These are phyloP conservation scores for Jackrogersella minutella DNA, from an alignment of 495 filamentous ascomycete species.

Conservation along the genomic window DNA sequence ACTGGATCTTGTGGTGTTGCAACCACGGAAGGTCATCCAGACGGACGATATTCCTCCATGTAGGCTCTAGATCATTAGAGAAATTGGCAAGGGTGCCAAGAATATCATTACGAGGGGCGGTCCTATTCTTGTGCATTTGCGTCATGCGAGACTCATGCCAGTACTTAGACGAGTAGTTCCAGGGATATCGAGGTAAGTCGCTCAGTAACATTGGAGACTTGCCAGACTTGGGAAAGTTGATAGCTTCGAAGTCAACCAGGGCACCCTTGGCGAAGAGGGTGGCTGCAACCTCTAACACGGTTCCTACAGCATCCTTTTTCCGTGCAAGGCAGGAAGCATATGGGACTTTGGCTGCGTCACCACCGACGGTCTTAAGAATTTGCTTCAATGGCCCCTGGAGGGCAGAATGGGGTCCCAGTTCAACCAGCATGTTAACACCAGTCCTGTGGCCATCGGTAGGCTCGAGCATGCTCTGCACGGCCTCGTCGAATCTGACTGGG, in stretches of 20 bases:
- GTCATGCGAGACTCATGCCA: constrained; percentile 64
- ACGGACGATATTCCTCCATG: constrained; percentile 63
- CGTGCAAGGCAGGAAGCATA: constrained; percentile 55
- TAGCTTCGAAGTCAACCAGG: constrained; percentile 51
- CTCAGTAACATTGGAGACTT: constrained; percentile 49
- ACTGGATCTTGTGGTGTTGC: constrained; percentile 59
- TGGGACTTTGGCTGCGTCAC: constrained; percentile 48
- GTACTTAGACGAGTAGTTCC: constrained; percentile 60
- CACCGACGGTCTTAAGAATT: constrained; percentile 56
- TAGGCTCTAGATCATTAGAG: constrained; percentile 56
- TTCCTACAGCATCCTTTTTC: constrained; percentile 54
- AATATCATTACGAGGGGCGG: constrained; percentile 58
- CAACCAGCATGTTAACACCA: constrained; percentile 60
- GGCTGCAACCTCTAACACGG: constrained; percentile 54
- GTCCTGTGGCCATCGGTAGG: constrained; percentile 44
- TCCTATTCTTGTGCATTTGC: constrained; percentile 58
- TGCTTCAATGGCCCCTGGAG: constrained; percentile 68
- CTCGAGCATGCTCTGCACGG: constrained; percentile 48
- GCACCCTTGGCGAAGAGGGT: constrained; percentile 56
- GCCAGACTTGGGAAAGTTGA: constrained; percentile 53
- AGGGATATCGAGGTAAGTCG: constrained; percentile 57
- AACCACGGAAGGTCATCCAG: constrained; percentile 63
- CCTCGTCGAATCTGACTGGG: constrained; percentile 60
- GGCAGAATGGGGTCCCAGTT: constrained; percentile 72
- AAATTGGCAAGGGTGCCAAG: constrained; percentile 60